Evolutionary conservation across 768 basidiomycete species (phyloP).

Genomic region (Cyathus striatus): DNA sequence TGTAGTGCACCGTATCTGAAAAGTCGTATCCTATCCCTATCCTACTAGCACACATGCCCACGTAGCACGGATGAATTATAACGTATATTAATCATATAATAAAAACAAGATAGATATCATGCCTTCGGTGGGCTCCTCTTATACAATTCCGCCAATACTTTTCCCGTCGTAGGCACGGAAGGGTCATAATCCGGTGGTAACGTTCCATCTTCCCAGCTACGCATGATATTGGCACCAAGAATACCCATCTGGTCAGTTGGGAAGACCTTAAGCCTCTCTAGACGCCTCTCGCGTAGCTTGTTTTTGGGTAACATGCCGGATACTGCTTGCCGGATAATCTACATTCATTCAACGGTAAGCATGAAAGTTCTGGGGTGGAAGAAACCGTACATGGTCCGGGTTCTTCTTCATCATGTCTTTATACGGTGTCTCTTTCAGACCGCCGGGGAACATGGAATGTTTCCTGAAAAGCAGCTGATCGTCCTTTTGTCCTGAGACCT

Average conservation of each 20-base stretch:
- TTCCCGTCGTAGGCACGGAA: constrained; percentile 31
- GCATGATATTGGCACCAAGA: constrained; percentile 69
- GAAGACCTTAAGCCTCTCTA: constrained; percentile 88
- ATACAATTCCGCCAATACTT: constrained; percentile 28
- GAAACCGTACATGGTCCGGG: constrained; percentile 78
- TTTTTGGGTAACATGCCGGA: constrained; percentile 99
- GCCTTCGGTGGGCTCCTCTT: constrained; percentile 12
- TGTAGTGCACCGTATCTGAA: no score
- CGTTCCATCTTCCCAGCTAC: constrained; percentile 82
- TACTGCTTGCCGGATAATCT: constrained; percentile 96
- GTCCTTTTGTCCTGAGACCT: constrained; percentile 86
- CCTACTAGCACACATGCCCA: no score
- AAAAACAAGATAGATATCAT: constrained; percentile 3
- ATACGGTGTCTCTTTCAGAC: constrained; percentile 88
- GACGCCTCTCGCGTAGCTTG: constrained; percentile 82
- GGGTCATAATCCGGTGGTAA: constrained; percentile 46
- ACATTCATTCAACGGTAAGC: constrained; percentile 3
- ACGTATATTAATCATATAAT: constrained; percentile 3
- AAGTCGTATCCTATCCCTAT: no score
- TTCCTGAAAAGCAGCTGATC: constrained; percentile 84
- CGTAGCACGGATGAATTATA: neutral
- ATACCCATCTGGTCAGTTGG: constrained; percentile 74
- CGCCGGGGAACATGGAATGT: constrained; percentile 91
- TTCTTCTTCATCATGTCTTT: constrained; percentile 76
- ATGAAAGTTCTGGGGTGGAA: constrained; percentile 1